These are phyloP conservation scores for Bryoerythrophyllum caledonicum DNA, from an alignment of 225 moss, liverwort and hornwort genomes.

Conservation along the genomic window DNA sequence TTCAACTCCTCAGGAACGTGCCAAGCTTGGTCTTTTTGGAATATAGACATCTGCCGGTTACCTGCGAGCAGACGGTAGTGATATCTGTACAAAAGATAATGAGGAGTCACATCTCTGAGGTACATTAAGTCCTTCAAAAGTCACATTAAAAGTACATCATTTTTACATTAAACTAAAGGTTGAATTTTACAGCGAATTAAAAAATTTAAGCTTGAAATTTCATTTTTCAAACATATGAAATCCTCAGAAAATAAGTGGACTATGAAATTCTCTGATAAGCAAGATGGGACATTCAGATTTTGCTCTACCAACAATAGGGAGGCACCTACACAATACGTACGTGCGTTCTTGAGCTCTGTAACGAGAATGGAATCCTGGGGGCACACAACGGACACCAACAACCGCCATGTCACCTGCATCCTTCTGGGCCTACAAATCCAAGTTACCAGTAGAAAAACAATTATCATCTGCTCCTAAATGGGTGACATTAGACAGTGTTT, in stretches of 20 bases:
- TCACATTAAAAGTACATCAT: too few relatives aligned
- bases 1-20: conserved; percentile 71
- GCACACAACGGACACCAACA: conserved; percentile 66
- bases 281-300: not conserved
- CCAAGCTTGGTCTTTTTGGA: conserved; percentile 96
- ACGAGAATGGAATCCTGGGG: conserved; percentile 77
- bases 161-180: too few relatives aligned
- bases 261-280: not conserved
- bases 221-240: too few relatives aligned
- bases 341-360: conserved; percentile 95
- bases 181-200: too few relatives aligned
- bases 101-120: not conserved
- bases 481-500: not conserved
- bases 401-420: conserved; percentile 88
- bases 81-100: conserved; percentile 54
- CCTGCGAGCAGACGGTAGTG: conserved; percentile 84
- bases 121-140: too few relatives aligned
- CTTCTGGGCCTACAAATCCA: conserved; percentile 57
- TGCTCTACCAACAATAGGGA: conserved; percentile 26
- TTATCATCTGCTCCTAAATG: not conserved
- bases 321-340: conserved; percentile 76
- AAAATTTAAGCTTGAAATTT: too few relatives aligned
- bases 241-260: too few relatives aligned
- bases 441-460: conserved; percentile 1
- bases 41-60: conserved; percentile 64